Base-by-base conservation (phyloP, 1,139 yeast genomes). In the Casaregolazyma suthepensis region DNA sequence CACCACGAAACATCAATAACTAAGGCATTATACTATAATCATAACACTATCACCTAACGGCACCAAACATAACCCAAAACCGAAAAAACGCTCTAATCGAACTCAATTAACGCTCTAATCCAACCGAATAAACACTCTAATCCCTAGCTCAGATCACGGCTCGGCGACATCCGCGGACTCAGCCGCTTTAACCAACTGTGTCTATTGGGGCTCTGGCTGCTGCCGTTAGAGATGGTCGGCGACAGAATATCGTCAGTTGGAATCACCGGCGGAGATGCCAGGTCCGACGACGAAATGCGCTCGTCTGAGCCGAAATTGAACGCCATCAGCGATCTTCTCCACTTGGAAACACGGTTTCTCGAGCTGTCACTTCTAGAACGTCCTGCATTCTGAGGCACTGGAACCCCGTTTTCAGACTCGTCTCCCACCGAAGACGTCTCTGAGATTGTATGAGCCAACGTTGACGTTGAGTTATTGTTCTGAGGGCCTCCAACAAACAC, bases 291-390 rank as follows among this genome's bases (percentile, higher is more conserved):
- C 18, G 26, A 42, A 18, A 19, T 42, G 45, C 15, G 35, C 5
- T 44, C 52, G 17, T 49, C 52, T 45, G 47, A 48, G 23, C 43
- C 43, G 35, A 46, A 43, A 40, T 53, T 59, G 52, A 66, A 60
- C 19, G 60, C 56, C 63, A 65, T 55, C 12, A 66, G 56, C 10
- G 67, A 63, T 40, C 67, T 57, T 42, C 69, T 60, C 69, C 69
- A 66, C 43, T 59, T 61, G 18, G 68, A 63, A 19, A 59, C 60
- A 40, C 56, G 48, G 15, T 48, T 45, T 12, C 60, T 58, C 7
- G 58, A 56, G 48, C 51, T 46, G 13, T 26, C 44, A 9, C 29
- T 43, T 46, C 46, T 47, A 37, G 44, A 13, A 15, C 40, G 43
- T 38, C 46, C 48, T 5, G 47, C 42, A 43, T 40, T 51, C n/a